Base-by-base conservation (phyloP, 352 stramenopile genomes). In the Phytophthora crassamura region DNA sequence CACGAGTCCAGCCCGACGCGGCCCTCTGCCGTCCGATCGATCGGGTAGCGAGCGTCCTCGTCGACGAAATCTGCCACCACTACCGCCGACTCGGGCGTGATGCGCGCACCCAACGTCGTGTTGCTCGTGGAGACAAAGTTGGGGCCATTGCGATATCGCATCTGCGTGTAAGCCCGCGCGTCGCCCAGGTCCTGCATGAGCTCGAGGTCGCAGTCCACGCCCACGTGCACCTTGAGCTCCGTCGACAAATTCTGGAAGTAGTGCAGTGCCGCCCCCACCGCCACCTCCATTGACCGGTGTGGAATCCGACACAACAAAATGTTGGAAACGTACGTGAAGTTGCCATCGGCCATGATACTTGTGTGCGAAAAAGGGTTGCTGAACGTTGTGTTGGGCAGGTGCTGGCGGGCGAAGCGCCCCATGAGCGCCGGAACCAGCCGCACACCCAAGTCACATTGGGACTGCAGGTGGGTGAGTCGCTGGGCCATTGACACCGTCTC, bases 61-160 rank as follows among this genome's bases (percentile, higher is more conserved):
- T 86, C 77, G 16, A 86, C 67, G 33, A 76, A 83, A 51, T 90
- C 78, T 11, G 71, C 64, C 36, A 82, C 64, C 33, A 90, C 64
- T 16, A 86, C 54, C 2, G 67, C 78, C 20, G 64, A 57, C 25
- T 75, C 67, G 11, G 67, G 59, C 2, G 59, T 55, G 28, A 86
- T 66, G 34, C 68, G 49, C 7, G 65, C 67, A 6, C 53, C 64
- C 36, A 86, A 64, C 35, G 64, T 79, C 20, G 75, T 81, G 70
- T 88, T 86, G 36, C 70, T 61, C 6, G 57, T 72, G 1, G 78
- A 67, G 10, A 34, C 36, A 58, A 90, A 75, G 3, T 69, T 43
- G 1, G 65, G 45, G 0, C 75, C 77, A 48, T 81, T 88, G 43
- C 60, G 43, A 67, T 85, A 88, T 53, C 53, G 57, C 35, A 88